Percentiles rank a stretch among this genome's conserved stretches.
Evolutionary conservation across 306 rosid species (phyloP).

Genomic region (Castanea crenata): DNA sequence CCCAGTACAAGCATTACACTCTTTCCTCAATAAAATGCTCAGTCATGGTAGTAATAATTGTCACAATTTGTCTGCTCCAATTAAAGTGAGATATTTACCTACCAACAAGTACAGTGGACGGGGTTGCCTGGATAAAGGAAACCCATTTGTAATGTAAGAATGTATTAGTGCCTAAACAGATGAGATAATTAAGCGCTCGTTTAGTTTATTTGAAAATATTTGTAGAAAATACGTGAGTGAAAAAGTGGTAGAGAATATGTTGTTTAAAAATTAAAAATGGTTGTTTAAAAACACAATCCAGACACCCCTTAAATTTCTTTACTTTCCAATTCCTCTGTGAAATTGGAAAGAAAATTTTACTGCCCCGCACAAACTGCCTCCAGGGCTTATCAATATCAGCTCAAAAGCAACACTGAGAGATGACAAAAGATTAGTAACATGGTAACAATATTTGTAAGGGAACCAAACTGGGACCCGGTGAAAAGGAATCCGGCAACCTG

Average conservation of each 20-base stretch:
- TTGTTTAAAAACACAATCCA: no score
- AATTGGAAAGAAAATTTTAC: neutral
- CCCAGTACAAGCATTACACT: neutral
- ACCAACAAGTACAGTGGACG: neutral
- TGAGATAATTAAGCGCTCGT: neutral
- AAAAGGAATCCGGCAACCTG: slow-evolving; percentile 89
- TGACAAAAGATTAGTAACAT: slow-evolving; percentile 33
- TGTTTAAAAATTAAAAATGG: no score
- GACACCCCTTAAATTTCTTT: no score
- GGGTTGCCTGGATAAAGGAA: neutral
- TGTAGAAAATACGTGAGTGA: no score
- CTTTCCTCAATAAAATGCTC: neutral
- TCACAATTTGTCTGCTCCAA: neutral
- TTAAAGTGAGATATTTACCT: neutral
- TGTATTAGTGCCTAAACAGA: neutral
- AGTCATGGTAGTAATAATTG: neutral
- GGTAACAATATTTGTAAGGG: slow-evolving; percentile 38
- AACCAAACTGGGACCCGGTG: slow-evolving; percentile 75
- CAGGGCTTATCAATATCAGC: neutral
- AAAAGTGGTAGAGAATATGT: no score
- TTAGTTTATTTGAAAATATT: no score
- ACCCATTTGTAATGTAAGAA: neutral
- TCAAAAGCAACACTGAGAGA: slow-evolving; percentile 27
- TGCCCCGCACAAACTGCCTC: neutral
- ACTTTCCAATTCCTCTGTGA: neutral